phyloP scores from a whole-genome alignment of 2,329 filamentous ascomycete genomes.

The Apiospora rasikravindrae region DNA sequence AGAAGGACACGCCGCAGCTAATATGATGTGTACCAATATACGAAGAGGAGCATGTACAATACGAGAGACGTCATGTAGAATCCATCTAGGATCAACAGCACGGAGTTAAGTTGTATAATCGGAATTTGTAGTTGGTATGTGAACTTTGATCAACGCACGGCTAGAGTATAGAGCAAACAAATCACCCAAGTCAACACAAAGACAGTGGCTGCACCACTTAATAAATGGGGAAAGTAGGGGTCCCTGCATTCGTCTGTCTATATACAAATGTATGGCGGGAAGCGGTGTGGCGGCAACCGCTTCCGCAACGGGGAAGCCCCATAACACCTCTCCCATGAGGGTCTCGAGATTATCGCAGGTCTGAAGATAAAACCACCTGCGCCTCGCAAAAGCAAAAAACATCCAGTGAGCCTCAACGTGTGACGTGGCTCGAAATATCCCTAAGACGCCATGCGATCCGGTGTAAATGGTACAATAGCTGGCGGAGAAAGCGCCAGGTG shows the following conservation, averaged over 20 bases:
- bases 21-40: not conserved
- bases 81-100: not conserved
- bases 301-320: not conserved
- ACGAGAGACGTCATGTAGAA: not conserved
- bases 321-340: not conserved
- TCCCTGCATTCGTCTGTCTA: conserved; percentile 12
- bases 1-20: not conserved
- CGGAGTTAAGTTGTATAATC: not conserved
- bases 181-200: not conserved
- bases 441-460: conserved; percentile 15
- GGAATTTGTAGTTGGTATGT: not conserved
- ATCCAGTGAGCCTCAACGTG: conserved; percentile 5
- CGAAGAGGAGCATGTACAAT: not conserved
- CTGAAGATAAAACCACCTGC: conserved; percentile 11
- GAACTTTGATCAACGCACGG: not conserved
- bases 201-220: not conserved
- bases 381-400: conserved; percentile 4
- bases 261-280: conserved; percentile 11
- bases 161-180: too few relatives aligned
- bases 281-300: not conserved
- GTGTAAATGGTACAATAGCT: conserved; percentile 17
- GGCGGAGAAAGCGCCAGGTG: not conserved
- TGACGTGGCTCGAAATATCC: conserved; percentile 3
- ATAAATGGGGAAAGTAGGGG: conserved; percentile 10
- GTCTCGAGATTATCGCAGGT: not conserved